phyloP scores from a whole-genome alignment of 2,329 filamentous ascomycete genomes.

The Colletotrichum noveboracense region DNA sequence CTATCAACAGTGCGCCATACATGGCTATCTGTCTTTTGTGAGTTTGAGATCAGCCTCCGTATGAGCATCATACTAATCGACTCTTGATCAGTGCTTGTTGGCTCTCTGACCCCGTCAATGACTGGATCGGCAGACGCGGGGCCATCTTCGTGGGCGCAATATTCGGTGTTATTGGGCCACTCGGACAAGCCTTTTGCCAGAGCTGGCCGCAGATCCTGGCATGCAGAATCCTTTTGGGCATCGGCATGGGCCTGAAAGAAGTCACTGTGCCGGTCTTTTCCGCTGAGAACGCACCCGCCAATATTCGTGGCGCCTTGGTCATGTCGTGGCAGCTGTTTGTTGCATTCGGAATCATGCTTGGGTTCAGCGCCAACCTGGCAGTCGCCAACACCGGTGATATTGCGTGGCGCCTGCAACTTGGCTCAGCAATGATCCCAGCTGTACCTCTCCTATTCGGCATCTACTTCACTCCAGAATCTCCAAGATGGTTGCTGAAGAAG shows the following conservation, averaged over 20 bases:
- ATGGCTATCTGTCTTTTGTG: constrained; percentile 28
- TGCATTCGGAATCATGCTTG: constrained; percentile 57
- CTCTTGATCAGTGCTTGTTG: constrained; percentile 43
- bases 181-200: constrained; percentile 64
- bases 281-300: constrained; percentile 56
- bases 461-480: constrained; percentile 69
- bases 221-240: constrained; percentile 53
- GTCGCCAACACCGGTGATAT: constrained; percentile 54
- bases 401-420: constrained; percentile 65
- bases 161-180: constrained; percentile 65
- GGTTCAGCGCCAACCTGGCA: constrained; percentile 63
- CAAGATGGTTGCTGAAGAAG: constrained; percentile 71
- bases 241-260: constrained; percentile 63
- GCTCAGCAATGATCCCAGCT: constrained; percentile 65
- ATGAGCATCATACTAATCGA: background rate
- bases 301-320: constrained; percentile 64
- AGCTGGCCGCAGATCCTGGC: constrained; percentile 63
- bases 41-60: background rate
- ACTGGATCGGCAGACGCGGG: constrained; percentile 62
- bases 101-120: constrained; percentile 67
- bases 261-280: constrained; percentile 58
- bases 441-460: constrained; percentile 59
- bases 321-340: constrained; percentile 77
- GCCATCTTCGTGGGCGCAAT: constrained; percentile 68
- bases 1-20: constrained; percentile 59